Conservation (phyloP, 768 basidiomycete species). For the Amanita polypyramis region DNA sequence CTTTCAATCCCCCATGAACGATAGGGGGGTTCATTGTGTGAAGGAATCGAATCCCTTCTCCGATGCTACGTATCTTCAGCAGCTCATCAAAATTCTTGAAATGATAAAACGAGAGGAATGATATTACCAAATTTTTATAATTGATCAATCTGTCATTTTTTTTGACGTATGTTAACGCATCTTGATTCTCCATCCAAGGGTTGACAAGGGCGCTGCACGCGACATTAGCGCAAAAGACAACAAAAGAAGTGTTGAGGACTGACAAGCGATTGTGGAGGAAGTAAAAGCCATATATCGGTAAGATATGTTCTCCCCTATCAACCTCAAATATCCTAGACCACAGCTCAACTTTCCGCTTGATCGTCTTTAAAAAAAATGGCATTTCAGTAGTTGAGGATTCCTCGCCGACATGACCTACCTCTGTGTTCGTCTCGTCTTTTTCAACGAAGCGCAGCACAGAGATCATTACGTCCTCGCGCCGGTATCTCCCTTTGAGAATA, state of each 20-base stretch:
- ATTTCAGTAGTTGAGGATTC: neutral
- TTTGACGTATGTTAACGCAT: neutral
- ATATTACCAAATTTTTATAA: neutral
- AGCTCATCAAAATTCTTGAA: neutral
- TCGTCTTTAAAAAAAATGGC: neutral
- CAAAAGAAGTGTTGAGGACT: neutral
- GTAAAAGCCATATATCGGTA: neutral
- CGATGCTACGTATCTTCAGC: neutral
- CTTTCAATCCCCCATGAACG: neutral
- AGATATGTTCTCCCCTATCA: neutral
- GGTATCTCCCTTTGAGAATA: neutral
- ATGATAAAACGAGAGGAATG: neutral
- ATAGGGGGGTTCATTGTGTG: neutral
- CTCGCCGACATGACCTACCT: neutral
- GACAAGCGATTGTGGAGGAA: neutral
- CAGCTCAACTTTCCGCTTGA: neutral
- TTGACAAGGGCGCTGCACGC: neutral
- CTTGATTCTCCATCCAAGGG: neutral
- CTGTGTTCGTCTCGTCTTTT: neutral
- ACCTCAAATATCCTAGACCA: neutral
- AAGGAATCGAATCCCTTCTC: neutral
- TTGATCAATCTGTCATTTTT: neutral
- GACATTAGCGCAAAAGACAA: neutral
- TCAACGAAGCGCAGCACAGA: neutral
- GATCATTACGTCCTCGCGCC: neutral